Percentiles rank a stretch among this genome's conserved stretches.
Conservation (phyloP, 768 basidiomycete species). For the Suillus subaureus region DNA sequence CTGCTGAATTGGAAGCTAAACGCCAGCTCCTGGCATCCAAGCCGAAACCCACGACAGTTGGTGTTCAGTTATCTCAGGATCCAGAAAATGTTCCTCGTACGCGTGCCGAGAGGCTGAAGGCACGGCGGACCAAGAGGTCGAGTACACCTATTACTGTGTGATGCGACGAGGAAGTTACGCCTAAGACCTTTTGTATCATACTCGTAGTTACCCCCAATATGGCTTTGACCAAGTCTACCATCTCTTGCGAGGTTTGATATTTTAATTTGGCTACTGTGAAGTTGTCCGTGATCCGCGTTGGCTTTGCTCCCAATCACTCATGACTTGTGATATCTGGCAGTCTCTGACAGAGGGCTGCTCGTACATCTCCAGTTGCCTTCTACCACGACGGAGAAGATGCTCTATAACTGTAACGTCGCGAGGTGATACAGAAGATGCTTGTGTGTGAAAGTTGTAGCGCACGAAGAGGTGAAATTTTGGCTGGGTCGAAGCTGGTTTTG, state of each 20-base stretch:
- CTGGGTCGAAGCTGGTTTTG: conserved; percentile 62
- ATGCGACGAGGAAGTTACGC: neutral
- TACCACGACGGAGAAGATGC: conserved; percentile 72
- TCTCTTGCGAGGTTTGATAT: neutral
- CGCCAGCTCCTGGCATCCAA: conserved; percentile 9
- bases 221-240: no score
- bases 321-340: conserved; percentile 72
- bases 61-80: conserved; percentile 7
- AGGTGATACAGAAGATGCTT: conserved; percentile 60
- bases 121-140: neutral
- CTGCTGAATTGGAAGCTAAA: conserved; percentile 15
- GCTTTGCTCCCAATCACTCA: conserved; percentile 63
- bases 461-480: conserved; percentile 69
- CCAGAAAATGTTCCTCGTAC: conserved; percentile 7
- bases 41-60: neutral
- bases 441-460: conserved; percentile 68
- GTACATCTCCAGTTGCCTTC: conserved; percentile 68
- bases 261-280: neutral
- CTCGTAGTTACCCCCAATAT: neutral
- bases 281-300: conserved; percentile 20
- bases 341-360: conserved; percentile 69
- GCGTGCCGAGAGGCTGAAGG: conserved; percentile 10
- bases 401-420: conserved; percentile 73
- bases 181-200: neutral
- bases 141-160: neutral